Evolutionary conservation across 192 early-diverging fungal species (phyloP), one percentile per base, ranked within the genome.

Genomic region (Geranomyces michiganensis): DNA sequence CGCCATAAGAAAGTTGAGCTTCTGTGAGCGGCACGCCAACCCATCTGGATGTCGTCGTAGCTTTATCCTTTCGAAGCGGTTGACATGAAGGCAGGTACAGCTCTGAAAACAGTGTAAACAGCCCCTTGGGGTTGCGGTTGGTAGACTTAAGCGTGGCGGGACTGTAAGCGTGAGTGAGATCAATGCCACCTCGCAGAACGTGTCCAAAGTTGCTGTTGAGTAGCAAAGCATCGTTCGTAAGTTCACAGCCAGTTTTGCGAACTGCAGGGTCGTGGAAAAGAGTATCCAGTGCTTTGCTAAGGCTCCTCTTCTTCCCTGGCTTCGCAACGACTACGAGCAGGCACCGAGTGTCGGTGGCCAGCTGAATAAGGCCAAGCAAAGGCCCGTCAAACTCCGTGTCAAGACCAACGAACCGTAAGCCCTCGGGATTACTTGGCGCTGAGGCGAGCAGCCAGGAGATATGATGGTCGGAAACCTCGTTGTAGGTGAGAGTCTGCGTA

Each of bases 381-480:
- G 46, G 66, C 66, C 51, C 66, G 66, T 55, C 48, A 56, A 68
- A 68, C 51, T 68, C 66, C 19, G 66, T 68, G 51, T 68, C 66
- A 15, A 68, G 66, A 8, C 66, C 66, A 32, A 68, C 22, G 36
- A 41, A 41, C 43, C 43, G 43, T 43, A 41, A 27, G 36, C 60
- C 60, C n/a, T 30, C 30, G 13, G 60, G 21, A 21, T 19, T 62
- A 21, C 8, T 36, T 14, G 63, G 24, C 21, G 63, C 33, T 44
- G 63, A 46, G 63, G 26, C 45, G n/a, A 65, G 63, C 26, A 65
- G 63, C 63, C 63, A 65, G 22, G 26, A 26, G 36, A 47, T 47
- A 47, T 65, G 63, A 41, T 19, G 21, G 63, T 26, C 21, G 33
- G 63, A 65, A 27, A 65, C 63, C 15, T 65, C 36, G 43, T 47